A percentile compares a stretch with the other conserved stretches of the same genome.
Conservation (phyloP, 2,329 filamentous ascomycete genomes). For the Diplodia seriata region DNA sequence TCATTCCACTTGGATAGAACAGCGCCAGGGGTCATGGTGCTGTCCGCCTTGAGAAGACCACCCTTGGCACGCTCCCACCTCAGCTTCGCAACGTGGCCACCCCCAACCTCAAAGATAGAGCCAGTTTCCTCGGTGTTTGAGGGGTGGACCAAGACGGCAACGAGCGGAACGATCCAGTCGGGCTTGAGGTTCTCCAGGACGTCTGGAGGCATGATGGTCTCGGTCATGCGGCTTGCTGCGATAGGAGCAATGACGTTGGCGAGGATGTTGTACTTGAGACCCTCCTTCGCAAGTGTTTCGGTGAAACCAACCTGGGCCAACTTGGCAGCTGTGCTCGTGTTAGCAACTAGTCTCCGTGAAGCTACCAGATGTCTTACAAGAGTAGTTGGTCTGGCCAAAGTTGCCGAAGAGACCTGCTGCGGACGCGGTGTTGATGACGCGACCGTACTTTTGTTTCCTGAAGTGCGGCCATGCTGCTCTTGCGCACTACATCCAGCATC, state of each 20-base stretch:
- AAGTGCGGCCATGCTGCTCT: constrained; percentile 97
- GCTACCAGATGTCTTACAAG: constrained; percentile 57
- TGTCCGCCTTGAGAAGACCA: constrained; percentile 86
- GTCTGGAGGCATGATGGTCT: constrained; percentile 95
- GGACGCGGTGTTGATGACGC: constrained; percentile 96
- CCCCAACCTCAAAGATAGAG: constrained; percentile 90
- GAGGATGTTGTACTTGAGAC: constrained; percentile 96
- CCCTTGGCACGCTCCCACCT: constrained; percentile 94
- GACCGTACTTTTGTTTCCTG: constrained; percentile 97
- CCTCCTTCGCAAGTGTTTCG: constrained; percentile 97
- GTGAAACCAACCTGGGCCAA: constrained; percentile 95
- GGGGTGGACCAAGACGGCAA: constrained; percentile 85
- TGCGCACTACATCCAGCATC: constrained; percentile 64
- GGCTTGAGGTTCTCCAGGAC: constrained; percentile 84
- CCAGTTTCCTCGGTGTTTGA: constrained; percentile 84
- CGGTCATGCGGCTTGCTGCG: constrained; percentile 93
- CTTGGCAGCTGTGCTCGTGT: constrained; percentile 73
- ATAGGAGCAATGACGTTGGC: constrained; percentile 95
- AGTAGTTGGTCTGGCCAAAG: constrained; percentile 97
- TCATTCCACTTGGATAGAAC: constrained; percentile 89
- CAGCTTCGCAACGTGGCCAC: constrained; percentile 89
- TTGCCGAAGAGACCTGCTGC: constrained; percentile 93
- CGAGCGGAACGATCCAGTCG: constrained; percentile 93
- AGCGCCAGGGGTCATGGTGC: constrained; percentile 84
- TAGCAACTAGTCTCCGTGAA: constrained; percentile 37